phyloP scores from a whole-genome alignment of 2,329 filamentous ascomycete genomes.

The Xylaria arbuscula region DNA sequence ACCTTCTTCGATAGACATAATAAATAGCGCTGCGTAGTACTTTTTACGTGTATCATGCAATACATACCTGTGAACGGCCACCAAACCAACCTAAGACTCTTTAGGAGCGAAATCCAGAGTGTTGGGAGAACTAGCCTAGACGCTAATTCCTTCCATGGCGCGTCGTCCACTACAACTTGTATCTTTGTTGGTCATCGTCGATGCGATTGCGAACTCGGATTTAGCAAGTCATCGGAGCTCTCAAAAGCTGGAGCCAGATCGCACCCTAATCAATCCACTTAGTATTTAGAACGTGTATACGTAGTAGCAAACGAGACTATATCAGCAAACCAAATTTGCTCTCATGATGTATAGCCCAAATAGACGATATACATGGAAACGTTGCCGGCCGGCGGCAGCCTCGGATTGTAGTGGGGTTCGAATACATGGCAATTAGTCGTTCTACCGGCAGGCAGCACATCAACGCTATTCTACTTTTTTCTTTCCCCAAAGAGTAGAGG shows the following conservation, averaged over 20 bases:
- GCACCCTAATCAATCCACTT: neutral
- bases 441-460: slow-evolving; percentile 6
- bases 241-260: neutral
- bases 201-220: too few relatives aligned
- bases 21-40: neutral
- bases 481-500: too few relatives aligned
- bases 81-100: slow-evolving; percentile 3
- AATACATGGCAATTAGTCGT: neutral
- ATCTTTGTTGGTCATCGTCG: neutral
- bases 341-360: neutral
- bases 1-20: neutral
- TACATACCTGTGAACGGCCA: neutral
- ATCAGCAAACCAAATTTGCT: neutral
- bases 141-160: slow-evolving; percentile 3
- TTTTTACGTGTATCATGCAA: neutral
- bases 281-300: neutral
- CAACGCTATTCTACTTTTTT: neutral
- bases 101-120: slow-evolving; percentile 26
- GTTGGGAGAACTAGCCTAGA: slow-evolving; percentile 25
- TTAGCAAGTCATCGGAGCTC: neutral
- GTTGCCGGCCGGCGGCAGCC: slow-evolving; percentile 25
- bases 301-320: neutral
- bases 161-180: neutral
- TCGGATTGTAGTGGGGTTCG: slow-evolving; percentile 8
- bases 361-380: neutral